Evolutionary conservation across 2,329 filamentous ascomycete species (phyloP).

Genomic region (Colletotrichum brevisporum): DNA sequence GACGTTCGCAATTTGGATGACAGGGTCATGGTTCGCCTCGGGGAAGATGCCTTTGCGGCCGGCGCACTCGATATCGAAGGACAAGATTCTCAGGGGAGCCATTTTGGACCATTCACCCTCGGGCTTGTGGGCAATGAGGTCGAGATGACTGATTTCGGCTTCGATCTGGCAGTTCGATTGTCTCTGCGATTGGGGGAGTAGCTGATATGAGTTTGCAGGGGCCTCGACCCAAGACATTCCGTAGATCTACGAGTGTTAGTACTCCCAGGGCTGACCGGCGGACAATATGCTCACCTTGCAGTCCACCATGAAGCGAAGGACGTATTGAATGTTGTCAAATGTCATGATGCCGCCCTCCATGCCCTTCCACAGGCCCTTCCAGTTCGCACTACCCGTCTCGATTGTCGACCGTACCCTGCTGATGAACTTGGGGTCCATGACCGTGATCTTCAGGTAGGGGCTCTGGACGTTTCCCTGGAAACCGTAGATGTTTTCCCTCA

Average conservation of each 20-base stretch:
- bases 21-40: slow-evolving; percentile 89
- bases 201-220: slow-evolving; percentile 78
- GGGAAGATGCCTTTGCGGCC: slow-evolving; percentile 98
- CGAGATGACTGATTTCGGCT: slow-evolving; percentile 83
- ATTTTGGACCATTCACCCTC: slow-evolving; percentile 98
- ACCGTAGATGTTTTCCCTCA: slow-evolving; percentile 92
- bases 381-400: slow-evolving; percentile 84
- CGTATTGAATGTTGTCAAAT: slow-evolving; percentile 96
- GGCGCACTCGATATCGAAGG: slow-evolving; percentile 99
- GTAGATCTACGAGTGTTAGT: slow-evolving; percentile 69
- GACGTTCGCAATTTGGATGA: slow-evolving; percentile 98
- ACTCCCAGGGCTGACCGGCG: not conserved
- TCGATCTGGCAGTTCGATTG: slow-evolving; percentile 98
- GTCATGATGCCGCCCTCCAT: slow-evolving; percentile 82
- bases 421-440: slow-evolving; percentile 90
- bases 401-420: slow-evolving; percentile 81
- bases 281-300: slow-evolving; percentile 73
- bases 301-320: slow-evolving; percentile 98
- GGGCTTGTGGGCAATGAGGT: slow-evolving; percentile 88
- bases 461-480: slow-evolving; percentile 95
- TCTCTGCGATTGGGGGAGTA: slow-evolving; percentile 75
- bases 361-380: slow-evolving; percentile 89
- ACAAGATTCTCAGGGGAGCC: slow-evolving; percentile 91
- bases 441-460: slow-evolving; percentile 93
- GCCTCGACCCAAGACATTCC: slow-evolving; percentile 99